Base-by-base conservation (phyloP, 352 stramenopile species). In the Thalassiosira mediterranea region DNA sequence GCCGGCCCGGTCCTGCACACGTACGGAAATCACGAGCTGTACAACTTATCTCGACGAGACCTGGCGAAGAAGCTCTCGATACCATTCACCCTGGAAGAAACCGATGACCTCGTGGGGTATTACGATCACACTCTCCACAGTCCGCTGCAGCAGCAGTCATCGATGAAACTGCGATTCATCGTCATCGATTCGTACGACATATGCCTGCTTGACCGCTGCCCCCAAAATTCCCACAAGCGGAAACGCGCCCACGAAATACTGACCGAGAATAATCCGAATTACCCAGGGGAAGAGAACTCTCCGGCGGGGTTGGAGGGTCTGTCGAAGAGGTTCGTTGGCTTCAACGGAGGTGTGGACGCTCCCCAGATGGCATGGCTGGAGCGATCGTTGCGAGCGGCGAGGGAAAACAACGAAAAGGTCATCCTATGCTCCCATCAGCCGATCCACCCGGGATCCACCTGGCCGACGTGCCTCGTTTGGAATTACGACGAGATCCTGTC, bases 21-120 rank as follows among this genome's bases (percentile, higher is more conserved):
- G 1, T 91, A 93, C 68, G 87, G 87, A 8, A 93, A 93, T 66
- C 87, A 93, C 62, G 85, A 88, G 74, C 59, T 93, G 19, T 93
- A 93, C 79, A 93, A 90, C 77, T 44, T 93, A 8, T 76, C 82
- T 48, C 57, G 87, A 40, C 4, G 72, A 26, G 49, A 72, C 26
- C 37, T 93, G 5, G 56, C 38, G 28, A 11, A 81, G 8, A 87
- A 82, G 34, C 61, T 93, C 0, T 58, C 53, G 21, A 91, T 93
- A 64, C 85, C 78, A 15, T 93, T 93, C 69, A 76, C 73, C 1
- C 10, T 75, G 10, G 83, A 91, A 58, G 23, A 57, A 37, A 61
- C 48, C 28, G 66, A 81, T 34, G 84, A 90, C 32, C 67, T 88
- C 17, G 83, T 92, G 0, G 86, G 81, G 46, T 92, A 92, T 62